phyloP scores from a whole-genome alignment of 2,329 filamentous ascomycete species.

The Thelonectria discophora region DNA sequence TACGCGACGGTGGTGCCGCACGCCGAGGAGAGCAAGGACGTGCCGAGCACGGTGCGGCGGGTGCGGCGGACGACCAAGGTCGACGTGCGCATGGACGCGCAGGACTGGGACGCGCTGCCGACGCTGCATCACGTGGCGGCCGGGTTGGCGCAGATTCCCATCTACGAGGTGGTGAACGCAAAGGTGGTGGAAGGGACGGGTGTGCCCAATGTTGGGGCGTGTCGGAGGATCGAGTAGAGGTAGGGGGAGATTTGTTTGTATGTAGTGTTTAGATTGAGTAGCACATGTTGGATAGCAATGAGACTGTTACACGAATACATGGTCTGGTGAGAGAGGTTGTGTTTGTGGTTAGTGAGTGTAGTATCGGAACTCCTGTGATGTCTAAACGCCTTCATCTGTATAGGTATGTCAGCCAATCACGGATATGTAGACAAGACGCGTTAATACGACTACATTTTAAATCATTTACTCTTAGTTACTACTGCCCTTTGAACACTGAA shows the following conservation, averaged over 20 bases:
- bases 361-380: no score
- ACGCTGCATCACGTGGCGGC: slow-evolving; percentile 24
- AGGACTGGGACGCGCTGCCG: slow-evolving; percentile 24
- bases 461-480: no score
- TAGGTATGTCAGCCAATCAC: no score
- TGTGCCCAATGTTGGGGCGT: slow-evolving; percentile 17
- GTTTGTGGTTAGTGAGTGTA: no score
- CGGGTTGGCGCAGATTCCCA: slow-evolving; percentile 20
- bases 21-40: slow-evolving; percentile 41
- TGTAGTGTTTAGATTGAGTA: slow-evolving; percentile 1
- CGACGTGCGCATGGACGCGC: slow-evolving; percentile 19
- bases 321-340: no score
- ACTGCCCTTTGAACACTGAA: no score
- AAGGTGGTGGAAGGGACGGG: slow-evolving; percentile 24
- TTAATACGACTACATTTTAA: no score
- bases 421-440: no score
- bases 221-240: slow-evolving; percentile 18
- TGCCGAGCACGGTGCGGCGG: slow-evolving; percentile 43
- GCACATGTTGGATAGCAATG: slow-evolving; percentile 10
- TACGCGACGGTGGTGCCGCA: slow-evolving; percentile 56
- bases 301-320: neutral
- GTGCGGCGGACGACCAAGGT: slow-evolving; percentile 13
- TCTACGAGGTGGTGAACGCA: slow-evolving; percentile 22
- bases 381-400: no score
- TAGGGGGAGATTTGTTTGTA: neutral